A percentile compares a stretch with the other conserved stretches of the same genome.
These are phyloP conservation scores for Amauroascus verrucosus DNA, from an alignment of 2,329 filamentous ascomycete species.

Conservation along the genomic window DNA sequence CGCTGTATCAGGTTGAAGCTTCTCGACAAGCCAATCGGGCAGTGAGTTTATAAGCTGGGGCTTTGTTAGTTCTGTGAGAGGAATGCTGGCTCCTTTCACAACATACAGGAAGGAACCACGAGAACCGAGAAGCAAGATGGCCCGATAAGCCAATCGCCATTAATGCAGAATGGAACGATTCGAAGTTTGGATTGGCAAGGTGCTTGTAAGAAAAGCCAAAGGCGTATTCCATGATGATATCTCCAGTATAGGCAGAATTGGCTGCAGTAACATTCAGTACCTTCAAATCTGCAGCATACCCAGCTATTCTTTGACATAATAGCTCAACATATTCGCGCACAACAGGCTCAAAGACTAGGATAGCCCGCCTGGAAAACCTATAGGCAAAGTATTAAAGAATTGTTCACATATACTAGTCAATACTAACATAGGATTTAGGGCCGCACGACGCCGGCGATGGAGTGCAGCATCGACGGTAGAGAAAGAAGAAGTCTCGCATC, in stretches of 20 bases:
- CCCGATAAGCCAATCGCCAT: neutral
- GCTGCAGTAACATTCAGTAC: slow-evolving; percentile 15
- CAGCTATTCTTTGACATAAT: slow-evolving; percentile 18
- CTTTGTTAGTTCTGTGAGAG: neutral
- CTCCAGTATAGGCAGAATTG: slow-evolving; percentile 20
- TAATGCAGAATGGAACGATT: slow-evolving; percentile 17
- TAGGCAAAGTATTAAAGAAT: neutral
- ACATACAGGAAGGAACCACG: neutral
- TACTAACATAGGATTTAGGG: slow-evolving; percentile 21
- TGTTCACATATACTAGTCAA: too few species aligned
- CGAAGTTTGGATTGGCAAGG: slow-evolving; percentile 18
- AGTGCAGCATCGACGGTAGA: slow-evolving; percentile 18
- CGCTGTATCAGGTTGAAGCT: neutral
- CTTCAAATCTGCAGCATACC: slow-evolving; percentile 13
- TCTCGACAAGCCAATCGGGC: neutral
- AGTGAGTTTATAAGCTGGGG: neutral
- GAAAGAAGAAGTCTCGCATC: slow-evolving; percentile 22
- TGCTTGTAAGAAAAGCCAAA: slow-evolving; percentile 22
- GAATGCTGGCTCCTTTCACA: neutral
- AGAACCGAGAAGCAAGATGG: neutral
- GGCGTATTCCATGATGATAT: slow-evolving; percentile 23
- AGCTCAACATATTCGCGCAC: slow-evolving; percentile 19
- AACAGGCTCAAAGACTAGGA: slow-evolving; percentile 19
- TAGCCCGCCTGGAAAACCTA: slow-evolving; percentile 18
- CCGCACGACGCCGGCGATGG: slow-evolving; percentile 8